phyloP scores from a whole-genome alignment of 2,329 filamentous ascomycete genomes.

The Penicillium palitans region DNA sequence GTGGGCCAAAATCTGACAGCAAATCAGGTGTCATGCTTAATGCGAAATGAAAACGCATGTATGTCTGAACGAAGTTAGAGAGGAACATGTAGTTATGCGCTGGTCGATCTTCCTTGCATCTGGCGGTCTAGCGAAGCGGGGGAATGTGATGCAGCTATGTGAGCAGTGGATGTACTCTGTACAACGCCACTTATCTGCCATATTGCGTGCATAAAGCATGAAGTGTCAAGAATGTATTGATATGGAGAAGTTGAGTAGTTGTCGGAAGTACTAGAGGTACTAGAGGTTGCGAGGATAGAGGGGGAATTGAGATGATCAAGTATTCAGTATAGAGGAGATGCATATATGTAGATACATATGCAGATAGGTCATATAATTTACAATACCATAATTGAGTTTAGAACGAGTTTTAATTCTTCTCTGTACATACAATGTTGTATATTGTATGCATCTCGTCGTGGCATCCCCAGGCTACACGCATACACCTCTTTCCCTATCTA shows the following conservation, averaged over 20 bases:
- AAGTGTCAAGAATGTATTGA: slow-evolving; percentile 5
- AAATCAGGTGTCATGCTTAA: slow-evolving; percentile 18
- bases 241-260: not conserved
- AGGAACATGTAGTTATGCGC: slow-evolving; percentile 13
- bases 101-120: slow-evolving; percentile 30
- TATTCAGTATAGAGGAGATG: not conserved
- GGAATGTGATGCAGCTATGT: slow-evolving; percentile 8
- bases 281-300: not conserved
- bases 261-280: no score
- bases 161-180: not conserved
- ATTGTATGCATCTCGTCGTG: no score
- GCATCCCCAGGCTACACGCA: no score
- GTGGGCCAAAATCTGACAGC: slow-evolving; percentile 14
- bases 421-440: no score
- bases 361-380: not conserved
- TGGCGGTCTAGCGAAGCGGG: slow-evolving; percentile 23
- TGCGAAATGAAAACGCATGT: slow-evolving; percentile 15
- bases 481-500: not conserved
- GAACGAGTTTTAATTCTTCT: not conserved
- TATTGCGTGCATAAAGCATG: slow-evolving; percentile 2
- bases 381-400: not conserved
- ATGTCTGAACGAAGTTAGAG: slow-evolving; percentile 15
- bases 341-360: not conserved
- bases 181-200: not conserved
- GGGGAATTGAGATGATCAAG: not conserved